Conservation (phyloP, 1,284 basidiomycete genomes). For the Puccinia triticina region DNA sequence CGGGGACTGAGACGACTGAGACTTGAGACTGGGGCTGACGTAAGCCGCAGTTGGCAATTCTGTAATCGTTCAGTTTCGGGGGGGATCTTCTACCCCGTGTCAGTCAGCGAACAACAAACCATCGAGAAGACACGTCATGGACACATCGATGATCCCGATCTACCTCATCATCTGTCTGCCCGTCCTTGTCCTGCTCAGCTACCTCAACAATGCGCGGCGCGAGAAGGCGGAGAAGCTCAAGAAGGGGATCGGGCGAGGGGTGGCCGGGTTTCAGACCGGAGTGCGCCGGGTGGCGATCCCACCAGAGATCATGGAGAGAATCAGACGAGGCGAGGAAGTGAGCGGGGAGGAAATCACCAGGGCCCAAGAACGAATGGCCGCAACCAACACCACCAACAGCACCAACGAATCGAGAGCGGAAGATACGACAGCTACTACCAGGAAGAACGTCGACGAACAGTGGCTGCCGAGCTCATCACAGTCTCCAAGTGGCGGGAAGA, state of each 20-base stretch:
- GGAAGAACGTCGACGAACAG: conserved; percentile 17
- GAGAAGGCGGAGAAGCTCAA: conserved; percentile 26
- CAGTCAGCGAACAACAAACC: background rate
- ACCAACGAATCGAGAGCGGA: background rate
- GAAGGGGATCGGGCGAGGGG: conserved; percentile 44
- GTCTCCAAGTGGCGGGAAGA: background rate
- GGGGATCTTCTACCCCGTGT: no score
- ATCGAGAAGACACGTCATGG: background rate
- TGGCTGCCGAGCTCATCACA: conserved; percentile 15
- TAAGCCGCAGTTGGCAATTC: no score
- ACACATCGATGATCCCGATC: conserved; percentile 36
- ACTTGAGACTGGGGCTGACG: no score
- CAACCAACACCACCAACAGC: background rate
- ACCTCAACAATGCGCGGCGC: background rate
- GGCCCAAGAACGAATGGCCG: conserved; percentile 33
- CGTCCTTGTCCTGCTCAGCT: conserved; percentile 4
- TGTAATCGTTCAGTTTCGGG: no score
- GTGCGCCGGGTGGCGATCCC: conserved; percentile 41
- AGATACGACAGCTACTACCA: background rate
- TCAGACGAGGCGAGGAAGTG: conserved; percentile 43
- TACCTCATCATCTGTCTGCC: conserved; percentile 23
- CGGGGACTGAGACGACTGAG: no score
- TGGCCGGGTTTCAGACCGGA: conserved; percentile 36
- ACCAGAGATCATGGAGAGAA: conserved; percentile 38
- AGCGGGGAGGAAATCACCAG: conserved; percentile 42